These are phyloP conservation scores for Globisporangium echinulatum DNA, from an alignment of 352 stramenopile genomes.

Conservation along the genomic window DNA sequence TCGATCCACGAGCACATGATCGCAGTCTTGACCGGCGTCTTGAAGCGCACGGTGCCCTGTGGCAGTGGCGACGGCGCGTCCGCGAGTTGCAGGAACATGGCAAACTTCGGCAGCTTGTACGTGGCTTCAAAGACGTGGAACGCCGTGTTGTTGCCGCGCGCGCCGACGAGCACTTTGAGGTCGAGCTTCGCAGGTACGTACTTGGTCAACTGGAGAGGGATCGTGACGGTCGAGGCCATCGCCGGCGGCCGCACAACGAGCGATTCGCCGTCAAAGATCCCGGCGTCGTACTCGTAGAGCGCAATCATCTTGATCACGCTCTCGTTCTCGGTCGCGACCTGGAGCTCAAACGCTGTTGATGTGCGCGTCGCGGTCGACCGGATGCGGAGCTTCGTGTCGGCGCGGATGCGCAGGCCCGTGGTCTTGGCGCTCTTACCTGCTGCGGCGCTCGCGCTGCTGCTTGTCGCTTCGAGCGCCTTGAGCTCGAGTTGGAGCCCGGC, in stretches of 20 bases:
- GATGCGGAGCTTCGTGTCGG: constrained; percentile 57
- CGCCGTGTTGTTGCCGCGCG: constrained; percentile 60
- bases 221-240: constrained; percentile 34
- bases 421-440: constrained; percentile 29
- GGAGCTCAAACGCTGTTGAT: constrained; percentile 65
- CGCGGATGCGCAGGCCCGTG: constrained; percentile 37
- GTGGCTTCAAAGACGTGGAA: constrained; percentile 87
- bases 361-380: constrained; percentile 43
- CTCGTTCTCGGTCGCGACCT: constrained; percentile 78
- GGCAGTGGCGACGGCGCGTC: constrained; percentile 21
- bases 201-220: constrained; percentile 61
- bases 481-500: constrained; percentile 69
- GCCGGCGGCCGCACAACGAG: constrained; percentile 51
- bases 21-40: constrained; percentile 59
- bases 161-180: constrained; percentile 75
- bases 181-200: constrained; percentile 58
- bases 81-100: constrained; percentile 62
- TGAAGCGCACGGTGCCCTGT: constrained; percentile 57
- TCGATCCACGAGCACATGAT: constrained; percentile 75
- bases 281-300: constrained; percentile 81
- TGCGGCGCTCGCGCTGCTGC: constrained; percentile 4
- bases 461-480: constrained; percentile 56
- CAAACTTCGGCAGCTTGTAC: constrained; percentile 83
- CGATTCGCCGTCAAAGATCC: constrained; percentile 85
- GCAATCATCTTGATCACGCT: constrained; percentile 85